Evolutionary conservation across 2,329 filamentous ascomycete genomes (phyloP).

Genomic region (Metarhizium album): DNA sequence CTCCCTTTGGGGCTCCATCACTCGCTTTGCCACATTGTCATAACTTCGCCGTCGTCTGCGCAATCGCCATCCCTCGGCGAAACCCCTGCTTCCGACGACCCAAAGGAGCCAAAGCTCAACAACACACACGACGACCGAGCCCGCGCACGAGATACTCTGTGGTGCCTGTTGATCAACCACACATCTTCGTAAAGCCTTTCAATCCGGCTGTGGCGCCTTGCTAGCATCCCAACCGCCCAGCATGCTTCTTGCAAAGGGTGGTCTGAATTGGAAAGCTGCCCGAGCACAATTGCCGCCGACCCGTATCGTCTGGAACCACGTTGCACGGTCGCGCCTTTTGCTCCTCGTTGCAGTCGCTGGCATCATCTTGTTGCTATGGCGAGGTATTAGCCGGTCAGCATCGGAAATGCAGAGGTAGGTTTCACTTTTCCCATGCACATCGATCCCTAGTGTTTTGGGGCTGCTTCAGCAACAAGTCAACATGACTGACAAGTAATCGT

Average conservation of each 20-base stretch:
- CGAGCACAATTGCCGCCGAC: constrained; percentile 68
- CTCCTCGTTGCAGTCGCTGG: constrained; percentile 60
- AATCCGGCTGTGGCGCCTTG: constrained; percentile 2
- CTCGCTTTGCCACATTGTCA: constrained; percentile 4
- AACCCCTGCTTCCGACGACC: background rate
- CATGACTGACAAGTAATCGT: constrained; percentile 10
- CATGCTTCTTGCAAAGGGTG: constrained; percentile 88
- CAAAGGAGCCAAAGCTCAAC: background rate
- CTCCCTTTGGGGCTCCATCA: background rate
- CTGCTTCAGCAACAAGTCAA: background rate
- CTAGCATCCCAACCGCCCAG: constrained; percentile 17
- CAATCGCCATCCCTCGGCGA: constrained; percentile 1
- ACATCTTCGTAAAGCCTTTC: background rate
- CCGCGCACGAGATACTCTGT: background rate
- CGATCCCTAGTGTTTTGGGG: background rate
- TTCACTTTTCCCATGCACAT: background rate
- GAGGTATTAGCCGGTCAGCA: constrained; percentile 68
- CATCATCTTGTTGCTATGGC: constrained; percentile 75
- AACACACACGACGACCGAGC: background rate
- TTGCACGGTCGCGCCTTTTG: constrained; percentile 70
- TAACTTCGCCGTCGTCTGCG: background rate
- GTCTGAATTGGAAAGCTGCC: constrained; percentile 86
- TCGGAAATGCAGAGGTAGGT: constrained; percentile 83
- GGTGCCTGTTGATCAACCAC: background rate
- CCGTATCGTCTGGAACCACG: constrained; percentile 56